These are phyloP conservation scores for Camelina sativa DNA, from an alignment of 345 rosid genomes.

Conservation along the genomic window DNA sequence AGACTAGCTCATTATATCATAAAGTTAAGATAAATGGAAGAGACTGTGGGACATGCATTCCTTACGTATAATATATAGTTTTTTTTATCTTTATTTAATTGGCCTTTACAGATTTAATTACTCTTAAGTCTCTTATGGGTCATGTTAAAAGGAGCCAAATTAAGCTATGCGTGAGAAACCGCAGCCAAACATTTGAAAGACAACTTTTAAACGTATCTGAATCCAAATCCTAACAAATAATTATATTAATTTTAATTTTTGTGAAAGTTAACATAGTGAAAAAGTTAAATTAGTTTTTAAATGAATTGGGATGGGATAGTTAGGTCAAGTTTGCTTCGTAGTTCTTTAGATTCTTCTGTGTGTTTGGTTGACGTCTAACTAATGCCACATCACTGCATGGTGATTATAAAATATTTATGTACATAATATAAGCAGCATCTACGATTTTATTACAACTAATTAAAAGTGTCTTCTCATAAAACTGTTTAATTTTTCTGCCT, in stretches of 20 bases:
- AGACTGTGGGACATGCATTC: conserved; percentile 31
- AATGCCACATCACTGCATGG: conserved; percentile 39
- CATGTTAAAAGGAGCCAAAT: conserved; percentile 46
- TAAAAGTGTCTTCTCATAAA: neutral
- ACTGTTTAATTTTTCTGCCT: too few species aligned
- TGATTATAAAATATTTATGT: conserved; percentile 13
- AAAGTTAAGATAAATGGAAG: conserved; percentile 3
- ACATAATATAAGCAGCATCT: conserved; percentile 29
- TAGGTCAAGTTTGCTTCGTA: conserved; percentile 47
- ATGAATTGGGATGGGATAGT: conserved; percentile 44
- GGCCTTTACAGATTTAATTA: conserved; percentile 35
- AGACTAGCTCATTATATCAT: too few species aligned
- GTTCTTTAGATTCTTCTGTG: conserved; percentile 39
- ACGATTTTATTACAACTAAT: conserved; percentile 1
- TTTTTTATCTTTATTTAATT: conserved; percentile 8
- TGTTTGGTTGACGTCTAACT: conserved; percentile 40
- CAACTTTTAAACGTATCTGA: conserved; percentile 42
- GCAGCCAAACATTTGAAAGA: conserved; percentile 45
- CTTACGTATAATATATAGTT: conserved; percentile 10
- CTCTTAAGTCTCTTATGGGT: conserved; percentile 38
- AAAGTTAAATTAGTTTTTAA: conserved; percentile 17
- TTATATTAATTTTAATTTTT: neutral
- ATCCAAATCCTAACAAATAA: conserved; percentile 35
- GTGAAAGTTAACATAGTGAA: conserved; percentile 1
- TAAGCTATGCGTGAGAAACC: conserved; percentile 43